Base-by-base conservation (phyloP, 352 stramenopile species). In the Phytophthora sp. region DNA sequence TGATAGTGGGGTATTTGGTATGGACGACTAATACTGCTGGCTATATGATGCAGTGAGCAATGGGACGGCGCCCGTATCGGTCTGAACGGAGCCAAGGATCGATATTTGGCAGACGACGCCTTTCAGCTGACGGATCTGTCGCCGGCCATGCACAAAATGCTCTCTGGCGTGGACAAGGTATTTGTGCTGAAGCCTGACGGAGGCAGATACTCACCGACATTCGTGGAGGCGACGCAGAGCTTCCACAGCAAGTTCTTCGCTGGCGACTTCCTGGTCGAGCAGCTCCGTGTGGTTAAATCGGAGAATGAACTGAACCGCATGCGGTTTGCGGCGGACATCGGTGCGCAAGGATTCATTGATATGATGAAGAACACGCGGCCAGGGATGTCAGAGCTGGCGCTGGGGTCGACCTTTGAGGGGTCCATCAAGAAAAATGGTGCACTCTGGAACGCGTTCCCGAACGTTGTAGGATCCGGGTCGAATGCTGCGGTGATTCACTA, bases 401-500 rank as follows among this genome's bases (percentile, higher is more conserved):
- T 95, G 8, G 84, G 77, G 3, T 85, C 82, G 27, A 75, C 79
- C 20, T 95, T 93, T 57, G 86, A 95, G 52, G 68, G 73, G 0
- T 84, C 82, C 5, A 84, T 86, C 45, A 91, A 91, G 64, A 78
- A 82, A 33, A 88, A 93, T 46, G 86, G 86, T 7, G 84, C 86
- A 29, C 64, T 90, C 5, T 91, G 84, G 76, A 90, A 89, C 36
- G 88, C 86, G 46, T 95, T 95, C 62, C 86, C 86, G 35, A 91
- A 88, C 30, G 86, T 95, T n/a, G 86, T 95, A 15, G 86, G 84
- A 6, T 76, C 81, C 1, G 86, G 86, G 23, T 59, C 81, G 2
- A 95, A 95, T 58, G 86, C 83, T n/a, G 84, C 86, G 2, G 80
- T 95, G 24, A 91, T 95, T 54, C 86, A 95, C 64, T 95, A 95